Percentiles rank a stretch among this genome's conserved stretches.
Conservation (phyloP, 371 early-diverging fungal genomes). For the Coemansia sp. region DNA sequence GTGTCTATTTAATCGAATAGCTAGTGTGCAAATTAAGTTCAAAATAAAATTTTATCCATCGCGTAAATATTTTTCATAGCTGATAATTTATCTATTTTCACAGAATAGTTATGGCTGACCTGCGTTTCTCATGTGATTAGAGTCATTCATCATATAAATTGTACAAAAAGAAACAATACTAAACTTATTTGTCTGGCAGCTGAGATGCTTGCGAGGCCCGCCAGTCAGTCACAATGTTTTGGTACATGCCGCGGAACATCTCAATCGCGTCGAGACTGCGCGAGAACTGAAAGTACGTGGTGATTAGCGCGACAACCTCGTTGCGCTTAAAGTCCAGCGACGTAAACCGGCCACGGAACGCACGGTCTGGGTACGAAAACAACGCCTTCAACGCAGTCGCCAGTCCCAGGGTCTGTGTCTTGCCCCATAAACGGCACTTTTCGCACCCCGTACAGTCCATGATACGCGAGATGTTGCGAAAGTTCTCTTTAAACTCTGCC, state of each 20-base stretch:
- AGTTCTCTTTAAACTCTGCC: slow-evolving; percentile 83
- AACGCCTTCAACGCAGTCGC: slow-evolving; percentile 93
- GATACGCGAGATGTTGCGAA: slow-evolving; percentile 92
- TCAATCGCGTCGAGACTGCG: slow-evolving; percentile 71
- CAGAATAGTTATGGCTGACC: not conserved
- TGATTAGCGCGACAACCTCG: slow-evolving; percentile 92
- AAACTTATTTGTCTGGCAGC: not conserved
- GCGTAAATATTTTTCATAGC: too few relatives aligned
- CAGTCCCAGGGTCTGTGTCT: slow-evolving; percentile 71
- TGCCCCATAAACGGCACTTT: slow-evolving; percentile 98
- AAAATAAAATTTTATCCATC: not conserved
- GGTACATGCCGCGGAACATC: slow-evolving; percentile 70
- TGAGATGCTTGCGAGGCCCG: slow-evolving; percentile 19
- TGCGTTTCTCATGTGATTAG: not conserved
- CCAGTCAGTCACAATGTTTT: slow-evolving; percentile 54
- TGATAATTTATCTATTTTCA: too few relatives aligned
- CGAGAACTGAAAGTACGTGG: slow-evolving; percentile 84
- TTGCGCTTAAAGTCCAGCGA: slow-evolving; percentile 61
- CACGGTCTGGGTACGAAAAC: slow-evolving; percentile 80
- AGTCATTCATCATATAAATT: not conserved
- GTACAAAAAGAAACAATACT: not conserved
- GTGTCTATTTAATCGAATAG: not conserved
- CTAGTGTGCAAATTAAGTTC: not conserved
- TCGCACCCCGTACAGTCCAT: slow-evolving; percentile 99
- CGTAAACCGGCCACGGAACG: slow-evolving; percentile 48